These are phyloP conservation scores for Sphaerostilbella broomeana DNA, from an alignment of 2,329 filamentous ascomycete genomes.

Conservation along the genomic window DNA sequence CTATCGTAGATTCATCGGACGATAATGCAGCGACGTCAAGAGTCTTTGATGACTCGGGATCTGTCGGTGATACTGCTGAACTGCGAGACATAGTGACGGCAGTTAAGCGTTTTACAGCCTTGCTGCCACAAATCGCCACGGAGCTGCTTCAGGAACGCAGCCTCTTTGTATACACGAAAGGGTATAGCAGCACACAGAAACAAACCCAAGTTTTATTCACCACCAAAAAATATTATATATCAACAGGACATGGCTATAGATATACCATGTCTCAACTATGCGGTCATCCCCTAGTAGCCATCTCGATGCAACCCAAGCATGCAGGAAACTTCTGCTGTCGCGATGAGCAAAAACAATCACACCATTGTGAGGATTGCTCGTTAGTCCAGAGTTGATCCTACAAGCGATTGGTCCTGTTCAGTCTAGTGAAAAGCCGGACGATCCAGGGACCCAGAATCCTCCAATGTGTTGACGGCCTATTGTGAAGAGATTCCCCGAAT, in stretches of 20 bases:
- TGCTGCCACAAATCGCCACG: too few species aligned
- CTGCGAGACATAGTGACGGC: slow-evolving; percentile 4
- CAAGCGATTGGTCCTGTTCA: background rate
- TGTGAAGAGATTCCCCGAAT: background rate
- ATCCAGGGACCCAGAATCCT: background rate
- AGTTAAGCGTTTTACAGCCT: too few species aligned
- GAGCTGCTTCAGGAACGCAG: too few species aligned
- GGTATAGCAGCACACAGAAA: too few species aligned
- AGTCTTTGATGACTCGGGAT: background rate
- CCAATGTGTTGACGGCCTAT: background rate
- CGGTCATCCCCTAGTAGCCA: too few species aligned
- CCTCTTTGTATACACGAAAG: too few species aligned
- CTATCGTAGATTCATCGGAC: slow-evolving; percentile 1
- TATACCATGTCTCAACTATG: too few species aligned
- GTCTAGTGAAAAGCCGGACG: background rate
- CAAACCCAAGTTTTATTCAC: too few species aligned
- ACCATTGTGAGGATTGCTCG: slow-evolving; percentile 7
- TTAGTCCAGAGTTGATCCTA: too few species aligned
- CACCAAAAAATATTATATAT: too few species aligned
- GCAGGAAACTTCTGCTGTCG: slow-evolving; percentile 3
- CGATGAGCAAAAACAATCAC: slow-evolving; percentile 10
- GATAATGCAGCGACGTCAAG: background rate
- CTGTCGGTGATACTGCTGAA: background rate
- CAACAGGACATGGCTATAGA: background rate
- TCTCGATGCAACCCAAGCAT: too few species aligned